Conservation (phyloP, 495 filamentous ascomycete species). For the Pyronema omphalodes region DNA sequence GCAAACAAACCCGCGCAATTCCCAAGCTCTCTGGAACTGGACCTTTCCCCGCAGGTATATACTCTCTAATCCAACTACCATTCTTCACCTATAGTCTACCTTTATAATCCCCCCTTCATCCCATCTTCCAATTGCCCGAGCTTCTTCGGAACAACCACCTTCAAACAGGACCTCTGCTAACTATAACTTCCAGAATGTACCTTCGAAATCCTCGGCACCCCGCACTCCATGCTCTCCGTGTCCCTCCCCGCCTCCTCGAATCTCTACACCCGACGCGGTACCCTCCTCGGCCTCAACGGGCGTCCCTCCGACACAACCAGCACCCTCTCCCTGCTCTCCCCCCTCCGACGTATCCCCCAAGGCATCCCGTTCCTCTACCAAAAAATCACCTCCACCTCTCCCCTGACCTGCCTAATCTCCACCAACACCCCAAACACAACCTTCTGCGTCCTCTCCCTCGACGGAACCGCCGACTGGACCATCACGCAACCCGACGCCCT, state of each 20-base stretch:
- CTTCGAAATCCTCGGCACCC: conserved; percentile 79
- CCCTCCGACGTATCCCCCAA: conserved; percentile 53
- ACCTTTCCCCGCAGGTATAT: conserved; percentile 21
- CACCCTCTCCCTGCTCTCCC: conserved; percentile 69
- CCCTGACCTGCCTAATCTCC: conserved; percentile 68
- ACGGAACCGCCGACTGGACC: conserved; percentile 95
- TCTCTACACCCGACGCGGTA: conserved; percentile 78
- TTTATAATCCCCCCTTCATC: too few species aligned
- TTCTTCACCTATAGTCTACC: too few species aligned
- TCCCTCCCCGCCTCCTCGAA: conserved; percentile 81
- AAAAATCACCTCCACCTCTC: conserved; percentile 52
- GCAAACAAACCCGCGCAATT: conserved; percentile 21
- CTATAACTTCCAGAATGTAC: conserved; percentile 28
- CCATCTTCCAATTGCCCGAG: not conserved
- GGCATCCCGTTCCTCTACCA: conserved; percentile 93
- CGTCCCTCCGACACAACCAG: conserved; percentile 43
- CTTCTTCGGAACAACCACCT: too few species aligned
- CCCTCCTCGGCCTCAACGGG: conserved; percentile 73
- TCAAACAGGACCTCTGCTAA: not conserved
- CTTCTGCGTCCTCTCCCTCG: conserved; percentile 68
- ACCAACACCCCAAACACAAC: conserved; percentile 70
- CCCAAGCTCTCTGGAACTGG: conserved; percentile 21
- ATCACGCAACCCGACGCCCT: conserved; percentile 66
- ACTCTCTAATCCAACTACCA: too few species aligned
- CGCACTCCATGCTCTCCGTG: conserved; percentile 82